A percentile compares a stretch with the other conserved stretches of the same genome.
phyloP scores from a whole-genome alignment of 345 rosid species.

The Limnanthes douglasii region DNA sequence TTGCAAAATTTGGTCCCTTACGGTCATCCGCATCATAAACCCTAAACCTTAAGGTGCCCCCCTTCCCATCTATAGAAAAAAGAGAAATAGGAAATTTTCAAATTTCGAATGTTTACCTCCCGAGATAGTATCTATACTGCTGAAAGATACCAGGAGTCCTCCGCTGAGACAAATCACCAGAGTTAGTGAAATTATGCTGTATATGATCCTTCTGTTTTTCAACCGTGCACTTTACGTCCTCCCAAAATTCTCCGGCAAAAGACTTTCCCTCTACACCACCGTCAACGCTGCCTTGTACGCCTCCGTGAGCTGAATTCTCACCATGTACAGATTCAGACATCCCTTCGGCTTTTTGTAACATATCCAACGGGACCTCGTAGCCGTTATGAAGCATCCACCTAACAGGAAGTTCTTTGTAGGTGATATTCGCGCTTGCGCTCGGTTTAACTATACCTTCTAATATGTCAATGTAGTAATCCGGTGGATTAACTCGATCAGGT shows the following conservation, averaged over 20 bases:
- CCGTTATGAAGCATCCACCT: conserved; percentile 99
- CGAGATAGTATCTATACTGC: conserved; percentile 87
- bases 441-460: conserved; percentile 84
- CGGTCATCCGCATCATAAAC: too few species aligned
- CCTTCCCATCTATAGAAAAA: too few species aligned
- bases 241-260: conserved; percentile 79
- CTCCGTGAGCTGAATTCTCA: conserved; percentile 45
- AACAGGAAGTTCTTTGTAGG: conserved; percentile 65
- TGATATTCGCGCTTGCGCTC: conserved; percentile 39
- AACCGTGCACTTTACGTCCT: conserved; percentile 52
- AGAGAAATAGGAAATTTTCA: too few species aligned
- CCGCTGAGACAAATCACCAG: conserved; percentile 58
- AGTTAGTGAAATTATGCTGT: conserved; percentile 26
- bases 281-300: conserved; percentile 8
- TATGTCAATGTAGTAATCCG: conserved; percentile 94
- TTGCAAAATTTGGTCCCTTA: too few species aligned
- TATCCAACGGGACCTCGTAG: conserved; percentile 76
- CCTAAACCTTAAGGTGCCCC: too few species aligned
- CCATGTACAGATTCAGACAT: conserved; percentile 21
- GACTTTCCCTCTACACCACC: conserved; percentile 30
- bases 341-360: conserved; percentile 55
- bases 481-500: conserved; percentile 91
- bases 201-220: conserved; percentile 47
- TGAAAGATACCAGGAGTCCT: conserved; percentile 42
- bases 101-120: conserved; percentile 53